Evolutionary conservation across 129 eudicot species (phyloP).

Genomic region (Logfia minima): DNA sequence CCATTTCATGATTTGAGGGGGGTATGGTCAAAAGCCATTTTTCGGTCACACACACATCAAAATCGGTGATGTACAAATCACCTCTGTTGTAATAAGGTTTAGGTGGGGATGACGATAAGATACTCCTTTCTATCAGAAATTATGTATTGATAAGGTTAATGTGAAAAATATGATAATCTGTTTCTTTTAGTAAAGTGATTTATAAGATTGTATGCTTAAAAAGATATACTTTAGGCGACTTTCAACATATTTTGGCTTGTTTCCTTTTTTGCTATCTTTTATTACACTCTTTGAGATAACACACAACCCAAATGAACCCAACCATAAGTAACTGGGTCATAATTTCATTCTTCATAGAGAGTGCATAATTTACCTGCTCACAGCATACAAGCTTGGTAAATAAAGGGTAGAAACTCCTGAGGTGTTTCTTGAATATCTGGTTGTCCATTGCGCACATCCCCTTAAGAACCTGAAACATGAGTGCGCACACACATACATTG

Average conservation of each 20-base stretch:
- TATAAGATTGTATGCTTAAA: not conserved
- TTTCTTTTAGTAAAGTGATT: not conserved
- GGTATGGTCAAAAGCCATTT: no score
- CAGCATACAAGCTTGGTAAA: conserved; percentile 95
- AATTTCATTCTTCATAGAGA: not conserved
- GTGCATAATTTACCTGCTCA: conserved; percentile 75
- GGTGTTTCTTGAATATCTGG: conserved; percentile 73
- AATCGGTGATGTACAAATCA: no score
- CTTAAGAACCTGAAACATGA: conserved; percentile 72
- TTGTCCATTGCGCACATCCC: conserved; percentile 87
- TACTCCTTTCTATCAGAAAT: no score
- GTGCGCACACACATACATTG: not conserved
- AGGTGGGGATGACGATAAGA: no score
- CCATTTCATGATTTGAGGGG: no score
- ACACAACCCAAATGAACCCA: not conserved
- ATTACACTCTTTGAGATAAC: not conserved
- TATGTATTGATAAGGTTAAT: no score
- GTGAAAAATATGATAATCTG: not conserved
- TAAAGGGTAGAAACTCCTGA: conserved; percentile 83
- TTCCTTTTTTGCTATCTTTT: not conserved
- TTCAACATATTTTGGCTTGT: not conserved
- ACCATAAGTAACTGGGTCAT: not conserved
- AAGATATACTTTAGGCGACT: not conserved
- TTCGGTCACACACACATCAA: no score
- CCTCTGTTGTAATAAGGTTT: no score